Percentiles rank a stretch among this genome's conserved stretches.
Evolutionary conservation across 2,329 filamentous ascomycete genomes (phyloP).

Genomic region (Calonectria leucothoes): DNA sequence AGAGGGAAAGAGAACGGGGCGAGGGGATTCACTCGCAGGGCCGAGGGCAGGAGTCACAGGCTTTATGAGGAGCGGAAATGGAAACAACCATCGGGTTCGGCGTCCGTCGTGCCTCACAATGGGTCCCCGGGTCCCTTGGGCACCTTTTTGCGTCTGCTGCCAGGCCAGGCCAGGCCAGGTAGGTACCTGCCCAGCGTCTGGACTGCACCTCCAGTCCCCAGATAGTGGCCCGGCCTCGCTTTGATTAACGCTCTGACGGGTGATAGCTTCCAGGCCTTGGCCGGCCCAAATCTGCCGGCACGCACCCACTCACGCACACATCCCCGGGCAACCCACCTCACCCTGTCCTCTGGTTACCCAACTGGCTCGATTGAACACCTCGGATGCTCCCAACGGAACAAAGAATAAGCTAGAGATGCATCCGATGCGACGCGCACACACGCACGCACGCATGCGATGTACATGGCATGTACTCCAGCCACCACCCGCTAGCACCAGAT

Average conservation of each 20-base stretch:
- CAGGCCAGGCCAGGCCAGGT: neutral
- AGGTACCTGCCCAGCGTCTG: neutral
- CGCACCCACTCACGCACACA: constrained; percentile 26
- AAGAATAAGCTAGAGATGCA: constrained; percentile 2
- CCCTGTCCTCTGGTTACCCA: neutral
- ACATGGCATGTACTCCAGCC: neutral
- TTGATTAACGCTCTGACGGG: constrained; percentile 39
- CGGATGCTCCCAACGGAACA: neutral
- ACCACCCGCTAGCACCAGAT: neutral
- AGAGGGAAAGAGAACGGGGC: constrained; percentile 14
- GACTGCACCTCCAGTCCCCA: neutral
- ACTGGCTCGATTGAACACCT: constrained; percentile 1
- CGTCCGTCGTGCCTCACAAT: neutral
- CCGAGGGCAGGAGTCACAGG: constrained; percentile 34
- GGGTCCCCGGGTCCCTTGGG: constrained; percentile 1
- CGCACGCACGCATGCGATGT: neutral
- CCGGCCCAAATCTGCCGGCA: constrained; percentile 34
- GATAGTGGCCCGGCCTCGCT: constrained; percentile 39
- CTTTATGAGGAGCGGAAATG: constrained; percentile 37
- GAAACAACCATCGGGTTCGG: constrained; percentile 38
- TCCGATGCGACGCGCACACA: neutral
- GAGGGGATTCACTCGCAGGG: constrained; percentile 11
- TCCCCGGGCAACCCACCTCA: constrained; percentile 6
- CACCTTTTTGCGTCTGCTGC: neutral
- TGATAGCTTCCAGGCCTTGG: constrained; percentile 32